Conservation (phyloP, 106 monocot species). For the Dioscorea alata region DNA sequence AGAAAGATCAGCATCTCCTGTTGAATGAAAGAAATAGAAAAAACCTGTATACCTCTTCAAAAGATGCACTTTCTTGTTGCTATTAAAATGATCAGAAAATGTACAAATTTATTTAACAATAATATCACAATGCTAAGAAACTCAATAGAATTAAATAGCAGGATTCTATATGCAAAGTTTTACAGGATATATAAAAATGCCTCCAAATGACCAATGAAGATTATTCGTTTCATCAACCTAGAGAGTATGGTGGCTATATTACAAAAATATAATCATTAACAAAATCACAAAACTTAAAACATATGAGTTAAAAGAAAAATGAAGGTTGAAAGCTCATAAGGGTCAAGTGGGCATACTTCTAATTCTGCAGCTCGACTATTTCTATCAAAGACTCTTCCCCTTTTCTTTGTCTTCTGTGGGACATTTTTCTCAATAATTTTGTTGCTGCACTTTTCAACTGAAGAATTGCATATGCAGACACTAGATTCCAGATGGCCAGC, state of each 20-base stretch:
- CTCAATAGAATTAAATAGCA: too few relatives aligned
- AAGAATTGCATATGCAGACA: slow-evolving; percentile 7
- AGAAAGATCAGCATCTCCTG: too few relatives aligned
- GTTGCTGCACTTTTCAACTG: not conserved
- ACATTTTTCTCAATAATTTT: slow-evolving; percentile 15
- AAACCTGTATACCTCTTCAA: too few relatives aligned
- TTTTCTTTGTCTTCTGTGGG: slow-evolving; percentile 46
- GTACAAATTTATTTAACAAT: too few relatives aligned
- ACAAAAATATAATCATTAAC: not conserved
- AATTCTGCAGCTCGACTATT: slow-evolving; percentile 69
- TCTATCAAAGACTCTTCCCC: slow-evolving; percentile 83
- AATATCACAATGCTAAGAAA: too few relatives aligned
- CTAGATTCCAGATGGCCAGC: slow-evolving; percentile 6
- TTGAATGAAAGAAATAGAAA: too few relatives aligned
- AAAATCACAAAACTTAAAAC: not conserved
- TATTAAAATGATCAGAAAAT: too few relatives aligned
- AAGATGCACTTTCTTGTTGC: too few relatives aligned
- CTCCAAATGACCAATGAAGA: not conserved
- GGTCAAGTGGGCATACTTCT: slow-evolving; percentile 37
- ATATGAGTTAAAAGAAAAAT: not conserved
- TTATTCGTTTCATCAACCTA: not conserved
- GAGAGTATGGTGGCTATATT: not conserved
- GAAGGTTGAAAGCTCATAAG: not conserved
- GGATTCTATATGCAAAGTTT: too few relatives aligned
- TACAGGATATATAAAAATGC: not conserved